Evolutionary conservation across 495 filamentous ascomycete species (phyloP).

Genomic region (Evernia prunastri): DNA sequence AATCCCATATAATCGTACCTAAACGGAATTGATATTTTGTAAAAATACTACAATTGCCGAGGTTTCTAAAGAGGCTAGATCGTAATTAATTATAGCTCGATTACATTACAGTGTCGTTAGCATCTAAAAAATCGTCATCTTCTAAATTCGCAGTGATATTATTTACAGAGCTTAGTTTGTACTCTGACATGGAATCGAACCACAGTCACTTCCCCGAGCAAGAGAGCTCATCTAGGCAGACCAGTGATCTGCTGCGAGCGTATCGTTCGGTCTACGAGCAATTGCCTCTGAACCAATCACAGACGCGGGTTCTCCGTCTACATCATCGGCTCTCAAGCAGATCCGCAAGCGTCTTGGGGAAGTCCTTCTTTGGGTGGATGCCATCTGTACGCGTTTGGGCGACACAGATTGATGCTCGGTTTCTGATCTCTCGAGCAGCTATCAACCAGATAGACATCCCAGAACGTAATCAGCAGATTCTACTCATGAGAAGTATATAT

Average conservation of each 20-base stretch:
- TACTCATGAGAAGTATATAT: not conserved
- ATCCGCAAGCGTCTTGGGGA: not conserved
- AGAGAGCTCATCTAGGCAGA: not conserved
- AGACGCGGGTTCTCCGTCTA: not conserved
- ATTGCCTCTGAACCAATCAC: not conserved
- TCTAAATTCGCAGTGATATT: too few relatives aligned
- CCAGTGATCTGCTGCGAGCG: not conserved
- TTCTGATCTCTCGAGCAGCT: not conserved
- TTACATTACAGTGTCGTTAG: too few relatives aligned
- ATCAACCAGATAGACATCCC: not conserved
- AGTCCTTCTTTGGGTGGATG: not conserved
- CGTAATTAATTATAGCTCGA: too few relatives aligned
- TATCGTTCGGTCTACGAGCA: constrained; percentile 1
- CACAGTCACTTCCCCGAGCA: not conserved
- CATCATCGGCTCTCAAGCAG: constrained; percentile 1
- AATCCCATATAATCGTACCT: too few relatives aligned
- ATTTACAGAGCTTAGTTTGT: too few relatives aligned
- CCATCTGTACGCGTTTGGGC: not conserved
- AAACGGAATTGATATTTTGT: too few relatives aligned
- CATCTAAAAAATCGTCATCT: too few relatives aligned
- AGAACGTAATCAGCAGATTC: not conserved
- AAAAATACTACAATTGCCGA: too few relatives aligned
- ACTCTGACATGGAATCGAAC: not conserved
- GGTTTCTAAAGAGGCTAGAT: too few relatives aligned
- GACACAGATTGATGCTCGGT: not conserved